Evolutionary conservation across 1,139 yeast genomes (phyloP).

Genomic region (Casaregolazyma lundiana): DNA sequence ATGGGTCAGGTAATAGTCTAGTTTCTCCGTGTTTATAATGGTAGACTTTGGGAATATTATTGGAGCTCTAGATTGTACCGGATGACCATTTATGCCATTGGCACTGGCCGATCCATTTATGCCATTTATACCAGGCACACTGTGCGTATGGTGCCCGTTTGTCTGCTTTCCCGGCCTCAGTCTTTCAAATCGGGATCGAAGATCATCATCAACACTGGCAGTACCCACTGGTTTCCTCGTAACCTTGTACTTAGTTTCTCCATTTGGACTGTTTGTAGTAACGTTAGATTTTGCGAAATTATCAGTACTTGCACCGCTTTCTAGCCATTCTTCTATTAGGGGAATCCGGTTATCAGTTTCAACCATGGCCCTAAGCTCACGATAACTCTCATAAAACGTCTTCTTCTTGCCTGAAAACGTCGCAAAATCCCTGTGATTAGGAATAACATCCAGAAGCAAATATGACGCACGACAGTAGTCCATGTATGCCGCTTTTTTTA

Average conservation of each 20-base stretch:
- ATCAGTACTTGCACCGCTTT: conserved; percentile 13
- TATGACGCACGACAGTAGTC: conserved; percentile 23
- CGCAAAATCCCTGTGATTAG: conserved; percentile 20
- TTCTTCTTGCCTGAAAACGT: conserved; percentile 17
- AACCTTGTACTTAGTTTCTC: conserved; percentile 6
- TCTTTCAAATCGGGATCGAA: conserved; percentile 22
- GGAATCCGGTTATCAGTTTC: conserved; percentile 12
- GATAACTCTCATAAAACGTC: conserved; percentile 23
- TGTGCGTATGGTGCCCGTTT: too few relatives aligned
- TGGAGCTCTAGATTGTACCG: conserved; percentile 8
- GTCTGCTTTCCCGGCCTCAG: conserved; percentile 15
- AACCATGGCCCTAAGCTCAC: conserved; percentile 19
- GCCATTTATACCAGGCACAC: not conserved
- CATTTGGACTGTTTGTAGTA: not conserved
- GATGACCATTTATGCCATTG: not conserved
- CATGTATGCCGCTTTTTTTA: conserved; percentile 25
- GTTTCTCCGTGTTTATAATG: conserved; percentile 29
- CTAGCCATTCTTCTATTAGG: conserved; percentile 19
- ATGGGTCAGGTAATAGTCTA: conserved; percentile 25
- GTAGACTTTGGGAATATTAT: conserved; percentile 30
- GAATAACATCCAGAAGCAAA: conserved; percentile 23
- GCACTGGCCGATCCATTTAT: not conserved
- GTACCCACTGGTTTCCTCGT: conserved; percentile 17
- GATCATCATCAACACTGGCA: conserved; percentile 14
- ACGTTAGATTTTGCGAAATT: not conserved